These are phyloP conservation scores for Quercus gilva DNA, from an alignment of 306 rosid species.

Conservation along the genomic window DNA sequence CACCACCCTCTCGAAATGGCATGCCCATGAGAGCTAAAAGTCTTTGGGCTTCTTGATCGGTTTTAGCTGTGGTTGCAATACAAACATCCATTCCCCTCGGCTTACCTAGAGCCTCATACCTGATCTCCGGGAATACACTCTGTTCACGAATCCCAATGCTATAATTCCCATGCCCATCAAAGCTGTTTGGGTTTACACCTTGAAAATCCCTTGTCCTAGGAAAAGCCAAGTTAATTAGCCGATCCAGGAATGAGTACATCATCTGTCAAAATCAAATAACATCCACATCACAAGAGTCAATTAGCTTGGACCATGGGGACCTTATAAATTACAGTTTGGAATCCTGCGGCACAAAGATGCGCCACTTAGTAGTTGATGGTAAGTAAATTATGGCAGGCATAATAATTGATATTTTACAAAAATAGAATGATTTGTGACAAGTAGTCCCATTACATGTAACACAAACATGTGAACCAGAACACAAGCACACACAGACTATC, in stretches of 20 bases:
- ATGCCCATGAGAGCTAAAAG: conserved; percentile 88
- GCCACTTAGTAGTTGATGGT: not conserved
- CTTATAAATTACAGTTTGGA: not conserved
- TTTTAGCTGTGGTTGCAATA: conserved; percentile 70
- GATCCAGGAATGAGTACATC: conserved; percentile 85
- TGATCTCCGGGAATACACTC: conserved; percentile 83
- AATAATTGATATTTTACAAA: not conserved
- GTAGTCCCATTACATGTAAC: not conserved
- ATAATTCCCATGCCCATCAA: conserved; percentile 86
- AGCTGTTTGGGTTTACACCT: conserved; percentile 76
- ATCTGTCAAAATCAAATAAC: conserved; percentile 42
- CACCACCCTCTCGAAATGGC: conserved; percentile 84
- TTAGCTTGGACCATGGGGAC: not conserved
- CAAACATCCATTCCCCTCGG: conserved; percentile 97
- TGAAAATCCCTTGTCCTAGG: conserved; percentile 98
- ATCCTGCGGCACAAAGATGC: not conserved
- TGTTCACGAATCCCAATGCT: conserved; percentile 71
- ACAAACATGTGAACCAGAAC: not conserved
- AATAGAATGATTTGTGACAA: not conserved
- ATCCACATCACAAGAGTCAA: not conserved
- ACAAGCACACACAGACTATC: not conserved
- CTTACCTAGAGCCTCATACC: conserved; percentile 55
- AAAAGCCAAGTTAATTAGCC: conserved; percentile 81
- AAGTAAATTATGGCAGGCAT: not conserved
- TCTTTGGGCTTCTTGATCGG: conserved; percentile 75